These are phyloP conservation scores for Chytridium lagenaria DNA, from an alignment of 371 early-diverging fungal species.

Conservation along the genomic window DNA sequence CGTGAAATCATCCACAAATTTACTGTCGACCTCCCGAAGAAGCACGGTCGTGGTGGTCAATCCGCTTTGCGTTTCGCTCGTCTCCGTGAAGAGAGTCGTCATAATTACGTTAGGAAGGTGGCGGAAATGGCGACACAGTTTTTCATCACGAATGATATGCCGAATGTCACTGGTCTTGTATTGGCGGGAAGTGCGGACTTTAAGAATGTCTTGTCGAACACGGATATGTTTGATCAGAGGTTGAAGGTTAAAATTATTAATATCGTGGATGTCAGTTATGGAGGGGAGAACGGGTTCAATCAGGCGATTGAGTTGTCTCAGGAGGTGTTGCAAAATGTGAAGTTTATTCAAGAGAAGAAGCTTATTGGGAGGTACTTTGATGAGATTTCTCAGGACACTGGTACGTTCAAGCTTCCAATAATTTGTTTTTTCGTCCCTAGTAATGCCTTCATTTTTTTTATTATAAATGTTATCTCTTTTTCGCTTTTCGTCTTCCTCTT, in stretches of 20 bases:
- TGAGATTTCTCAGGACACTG: slow-evolving; percentile 93
- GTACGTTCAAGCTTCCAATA: slow-evolving; percentile 16
- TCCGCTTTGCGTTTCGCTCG: slow-evolving; percentile 99
- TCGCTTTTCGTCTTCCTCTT: too few species aligned
- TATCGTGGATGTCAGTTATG: slow-evolving; percentile 98
- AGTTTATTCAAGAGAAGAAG: slow-evolving; percentile 99
- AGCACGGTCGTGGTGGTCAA: slow-evolving; percentile 99
- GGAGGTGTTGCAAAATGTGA: slow-evolving; percentile 95
- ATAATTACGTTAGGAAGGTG: slow-evolving; percentile 99
- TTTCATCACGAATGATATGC: slow-evolving; percentile 91
- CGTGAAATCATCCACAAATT: slow-evolving; percentile 97
- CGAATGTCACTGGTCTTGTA: slow-evolving; percentile 94
- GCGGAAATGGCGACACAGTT: slow-evolving; percentile 94
- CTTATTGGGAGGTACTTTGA: slow-evolving; percentile 96
- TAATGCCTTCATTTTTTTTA: too few species aligned
- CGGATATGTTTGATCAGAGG: slow-evolving; percentile 95
- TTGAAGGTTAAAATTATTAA: slow-evolving; percentile 90
- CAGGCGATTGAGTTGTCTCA: slow-evolving; percentile 97
- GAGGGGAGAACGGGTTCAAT: slow-evolving; percentile 99
- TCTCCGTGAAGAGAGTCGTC: slow-evolving; percentile 98
- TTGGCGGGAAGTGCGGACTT: slow-evolving; percentile 99
- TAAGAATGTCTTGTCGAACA: slow-evolving; percentile 94
- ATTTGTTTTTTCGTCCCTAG: slow-evolving; percentile 4
- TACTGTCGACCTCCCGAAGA: slow-evolving; percentile 98
- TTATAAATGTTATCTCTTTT: background rate